These are phyloP conservation scores for Lagenaria siceraria DNA, from an alignment of 306 rosid species.

Conservation along the genomic window DNA sequence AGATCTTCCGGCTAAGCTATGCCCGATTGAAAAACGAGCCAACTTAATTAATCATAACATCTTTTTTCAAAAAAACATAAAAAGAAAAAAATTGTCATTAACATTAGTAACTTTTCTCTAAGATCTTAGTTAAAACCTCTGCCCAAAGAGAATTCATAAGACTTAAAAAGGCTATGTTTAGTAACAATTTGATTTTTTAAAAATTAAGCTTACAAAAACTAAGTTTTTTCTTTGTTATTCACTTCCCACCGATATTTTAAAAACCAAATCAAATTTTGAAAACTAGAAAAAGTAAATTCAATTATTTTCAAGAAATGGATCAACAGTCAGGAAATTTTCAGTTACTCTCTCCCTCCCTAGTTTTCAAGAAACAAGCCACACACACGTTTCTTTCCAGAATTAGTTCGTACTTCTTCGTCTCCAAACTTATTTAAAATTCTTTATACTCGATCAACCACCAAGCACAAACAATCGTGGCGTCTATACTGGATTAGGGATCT, in stretches of 20 bases:
- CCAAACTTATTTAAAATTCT: not conserved
- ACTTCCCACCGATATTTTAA: too few relatives aligned
- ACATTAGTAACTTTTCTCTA: not conserved
- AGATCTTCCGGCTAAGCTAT: not conserved
- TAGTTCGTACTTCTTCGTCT: not conserved
- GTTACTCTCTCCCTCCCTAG: not conserved
- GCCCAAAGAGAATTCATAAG: not conserved
- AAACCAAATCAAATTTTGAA: too few relatives aligned
- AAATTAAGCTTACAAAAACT: too few relatives aligned
- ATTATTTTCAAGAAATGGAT: too few relatives aligned
- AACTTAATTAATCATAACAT: not conserved
- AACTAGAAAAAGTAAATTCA: too few relatives aligned
- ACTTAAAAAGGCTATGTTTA: not conserved
- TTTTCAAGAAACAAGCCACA: not conserved
- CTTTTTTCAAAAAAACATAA: too few relatives aligned
- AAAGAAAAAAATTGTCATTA: too few relatives aligned
- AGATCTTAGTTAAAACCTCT: not conserved
- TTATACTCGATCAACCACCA: not conserved
- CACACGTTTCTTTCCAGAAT: not conserved
- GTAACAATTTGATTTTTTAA: too few relatives aligned
- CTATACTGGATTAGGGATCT: not conserved
- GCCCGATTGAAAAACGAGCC: not conserved
- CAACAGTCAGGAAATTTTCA: not conserved
- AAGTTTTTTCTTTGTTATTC: too few relatives aligned
- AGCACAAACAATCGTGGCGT: not conserved